Conservation (phyloP, 2,329 filamentous ascomycete genomes). For the Curvularia eragrostidis region DNA sequence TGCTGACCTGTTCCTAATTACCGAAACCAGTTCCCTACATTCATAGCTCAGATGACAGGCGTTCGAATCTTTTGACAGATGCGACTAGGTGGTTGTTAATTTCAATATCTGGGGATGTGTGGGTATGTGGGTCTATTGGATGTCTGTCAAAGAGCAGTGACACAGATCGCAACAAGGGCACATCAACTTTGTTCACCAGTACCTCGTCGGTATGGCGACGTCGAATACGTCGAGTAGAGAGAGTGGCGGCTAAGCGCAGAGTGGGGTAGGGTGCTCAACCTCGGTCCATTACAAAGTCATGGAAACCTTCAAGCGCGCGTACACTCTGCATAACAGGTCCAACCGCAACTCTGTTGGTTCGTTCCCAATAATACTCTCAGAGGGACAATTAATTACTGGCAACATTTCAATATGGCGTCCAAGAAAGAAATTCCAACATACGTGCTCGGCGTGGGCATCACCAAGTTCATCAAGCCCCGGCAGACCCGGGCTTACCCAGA, state of each 20-base stretch:
- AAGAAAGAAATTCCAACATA: conserved; percentile 63
- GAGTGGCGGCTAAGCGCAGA: conserved; percentile 8
- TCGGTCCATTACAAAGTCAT: conserved; percentile 15
- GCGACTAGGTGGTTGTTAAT: background rate
- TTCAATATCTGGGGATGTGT: background rate
- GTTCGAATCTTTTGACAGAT: background rate
- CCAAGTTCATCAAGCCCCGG: conserved; percentile 96
- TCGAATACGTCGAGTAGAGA: conserved; percentile 2
- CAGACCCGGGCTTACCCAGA: conserved; percentile 93
- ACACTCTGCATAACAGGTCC: background rate
- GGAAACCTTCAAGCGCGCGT: background rate
- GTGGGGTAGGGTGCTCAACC: conserved; percentile 18
- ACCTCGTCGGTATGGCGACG: background rate
- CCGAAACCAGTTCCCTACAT: background rate
- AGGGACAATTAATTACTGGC: too few species aligned
- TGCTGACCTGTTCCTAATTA: background rate
- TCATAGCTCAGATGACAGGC: background rate
- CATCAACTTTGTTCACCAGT: background rate
- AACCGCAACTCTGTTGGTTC: background rate
- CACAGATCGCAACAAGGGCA: background rate
- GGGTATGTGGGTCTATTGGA: background rate
- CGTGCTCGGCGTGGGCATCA: conserved; percentile 96
- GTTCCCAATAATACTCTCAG: background rate
- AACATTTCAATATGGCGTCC: conserved; percentile 28
- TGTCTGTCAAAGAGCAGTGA: background rate